Evolutionary conservation across 257 asterid species (phyloP).

Genomic region (Voacanga thouarsii): DNA sequence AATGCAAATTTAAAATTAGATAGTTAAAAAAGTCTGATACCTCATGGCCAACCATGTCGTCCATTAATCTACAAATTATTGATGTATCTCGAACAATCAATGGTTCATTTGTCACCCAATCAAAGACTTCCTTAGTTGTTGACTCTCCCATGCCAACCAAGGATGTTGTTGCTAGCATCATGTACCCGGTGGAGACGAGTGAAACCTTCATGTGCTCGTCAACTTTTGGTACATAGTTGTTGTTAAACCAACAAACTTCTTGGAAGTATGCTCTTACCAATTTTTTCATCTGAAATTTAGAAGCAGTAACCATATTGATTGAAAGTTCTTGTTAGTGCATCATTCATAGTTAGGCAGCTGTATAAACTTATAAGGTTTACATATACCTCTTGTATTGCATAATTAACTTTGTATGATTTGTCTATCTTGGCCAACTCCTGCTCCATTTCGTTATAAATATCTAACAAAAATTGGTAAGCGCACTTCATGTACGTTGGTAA

Average conservation of each 20-base stretch:
- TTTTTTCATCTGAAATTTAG: no score
- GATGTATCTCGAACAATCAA: slow-evolving; percentile 18
- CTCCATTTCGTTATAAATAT: slow-evolving; percentile 19
- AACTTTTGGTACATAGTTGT: slow-evolving; percentile 11
- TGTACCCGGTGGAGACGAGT: not conserved
- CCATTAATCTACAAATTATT: slow-evolving; percentile 27
- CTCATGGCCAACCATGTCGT: slow-evolving; percentile 31
- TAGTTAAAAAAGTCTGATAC: not conserved
- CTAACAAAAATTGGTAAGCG: slow-evolving; percentile 7
- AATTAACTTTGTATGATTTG: not conserved
- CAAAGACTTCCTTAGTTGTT: no score
- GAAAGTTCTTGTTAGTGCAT: not conserved
- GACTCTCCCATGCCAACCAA: no score
- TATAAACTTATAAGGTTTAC: not conserved
- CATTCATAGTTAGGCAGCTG: no score
- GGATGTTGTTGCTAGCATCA: slow-evolving; percentile 7
- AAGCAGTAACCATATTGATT: no score
- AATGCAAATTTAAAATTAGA: no score
- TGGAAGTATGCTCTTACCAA: slow-evolving; percentile 25
- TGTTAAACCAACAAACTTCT: slow-evolving; percentile 29
- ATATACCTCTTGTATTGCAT: slow-evolving; percentile 26
- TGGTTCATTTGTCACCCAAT: slow-evolving; percentile 32
- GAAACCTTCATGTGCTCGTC: slow-evolving; percentile 35
- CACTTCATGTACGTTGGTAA: slow-evolving; percentile 21
- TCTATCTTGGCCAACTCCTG: slow-evolving; percentile 16